Evolutionary conservation across 139 green algal species (phyloP).

Genomic region (Yamagishiella unicocca): DNA sequence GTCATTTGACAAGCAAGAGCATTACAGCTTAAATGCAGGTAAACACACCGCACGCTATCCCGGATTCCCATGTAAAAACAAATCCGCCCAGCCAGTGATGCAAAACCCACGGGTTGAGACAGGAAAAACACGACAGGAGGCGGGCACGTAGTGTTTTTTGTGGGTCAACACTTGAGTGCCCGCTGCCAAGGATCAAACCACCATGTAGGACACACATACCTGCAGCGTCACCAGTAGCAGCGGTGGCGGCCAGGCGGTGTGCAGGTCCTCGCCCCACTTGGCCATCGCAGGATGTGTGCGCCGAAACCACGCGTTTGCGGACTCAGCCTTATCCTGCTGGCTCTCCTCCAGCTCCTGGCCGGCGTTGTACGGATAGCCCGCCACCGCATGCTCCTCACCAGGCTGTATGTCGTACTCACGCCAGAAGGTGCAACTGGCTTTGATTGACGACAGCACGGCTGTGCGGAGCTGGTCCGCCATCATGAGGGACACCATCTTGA

Average conservation of each 20-base stretch:
- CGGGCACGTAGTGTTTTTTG: no score
- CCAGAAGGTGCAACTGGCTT: slow-evolving; percentile 65
- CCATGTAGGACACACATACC: no score
- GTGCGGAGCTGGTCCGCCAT: slow-evolving; percentile 79
- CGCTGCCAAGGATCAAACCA: no score
- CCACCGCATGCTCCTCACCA: slow-evolving; percentile 6
- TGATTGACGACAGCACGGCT: slow-evolving; percentile 64
- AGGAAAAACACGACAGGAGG: no score
- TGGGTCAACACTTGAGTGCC: no score
- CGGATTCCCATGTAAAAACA: no score
- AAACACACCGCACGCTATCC: no score
- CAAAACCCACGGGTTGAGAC: no score
- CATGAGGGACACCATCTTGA: slow-evolving; percentile 74
- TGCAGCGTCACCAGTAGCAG: slow-evolving; percentile 74
- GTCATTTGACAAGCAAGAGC: no score
- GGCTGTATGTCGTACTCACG: slow-evolving; percentile 62
- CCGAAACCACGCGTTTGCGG: slow-evolving; percentile 34
- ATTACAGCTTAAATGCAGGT: no score
- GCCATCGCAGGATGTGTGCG: slow-evolving; percentile 1
- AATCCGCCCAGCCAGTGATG: no score
- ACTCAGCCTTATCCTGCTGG: background rate
- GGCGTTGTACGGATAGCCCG: slow-evolving; percentile 48
- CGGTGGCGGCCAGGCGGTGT: slow-evolving; percentile 56
- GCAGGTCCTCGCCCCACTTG: slow-evolving; percentile 69
- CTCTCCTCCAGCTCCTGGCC: background rate